These are phyloP conservation scores for Clonostachys byssicola DNA, from an alignment of 2,329 filamentous ascomycete genomes.

Conservation along the genomic window DNA sequence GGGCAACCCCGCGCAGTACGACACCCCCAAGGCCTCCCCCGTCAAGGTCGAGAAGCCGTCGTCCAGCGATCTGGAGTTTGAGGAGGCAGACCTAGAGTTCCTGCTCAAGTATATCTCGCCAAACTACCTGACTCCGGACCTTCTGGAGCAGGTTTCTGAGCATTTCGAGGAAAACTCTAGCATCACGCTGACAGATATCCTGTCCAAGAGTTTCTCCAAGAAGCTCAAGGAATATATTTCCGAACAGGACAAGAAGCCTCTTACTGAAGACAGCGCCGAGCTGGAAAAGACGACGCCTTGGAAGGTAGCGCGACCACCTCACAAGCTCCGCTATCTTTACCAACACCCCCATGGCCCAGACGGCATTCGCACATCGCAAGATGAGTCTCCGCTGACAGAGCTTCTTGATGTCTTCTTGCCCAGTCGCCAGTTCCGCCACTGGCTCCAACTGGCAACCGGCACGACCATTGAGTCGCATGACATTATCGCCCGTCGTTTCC, in stretches of 20 bases:
- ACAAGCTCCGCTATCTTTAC: conserved; percentile 93
- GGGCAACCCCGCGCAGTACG: conserved; percentile 85
- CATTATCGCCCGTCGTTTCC: conserved; percentile 80
- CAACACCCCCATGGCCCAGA: conserved; percentile 49
- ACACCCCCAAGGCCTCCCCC: conserved; percentile 66
- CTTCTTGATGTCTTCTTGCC: conserved; percentile 80
- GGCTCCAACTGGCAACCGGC: conserved; percentile 80
- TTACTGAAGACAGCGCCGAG: conserved; percentile 42
- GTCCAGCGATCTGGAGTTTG: conserved; percentile 53
- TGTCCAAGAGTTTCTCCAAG: conserved; percentile 73
- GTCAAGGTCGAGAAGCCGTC: conserved; percentile 35
- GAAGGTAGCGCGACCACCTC: conserved; percentile 80
- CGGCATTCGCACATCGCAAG: conserved; percentile 25
- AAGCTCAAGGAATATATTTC: conserved; percentile 70
- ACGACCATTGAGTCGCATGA: conserved; percentile 70
- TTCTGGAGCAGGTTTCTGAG: conserved; percentile 74
- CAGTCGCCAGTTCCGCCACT: conserved; percentile 81
- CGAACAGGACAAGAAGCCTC: conserved; percentile 49
- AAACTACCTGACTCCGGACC: conserved; percentile 88
- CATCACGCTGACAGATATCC: conserved; percentile 74
- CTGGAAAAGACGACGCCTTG: conserved; percentile 59
- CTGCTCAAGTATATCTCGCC: conserved; percentile 86
- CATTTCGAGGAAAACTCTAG: conserved; percentile 81
- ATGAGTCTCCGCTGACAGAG: conserved; percentile 64
- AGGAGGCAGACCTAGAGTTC: conserved; percentile 81